Conservation (phyloP, 768 basidiomycete species). For the Rhizopogon vinicolor region DNA sequence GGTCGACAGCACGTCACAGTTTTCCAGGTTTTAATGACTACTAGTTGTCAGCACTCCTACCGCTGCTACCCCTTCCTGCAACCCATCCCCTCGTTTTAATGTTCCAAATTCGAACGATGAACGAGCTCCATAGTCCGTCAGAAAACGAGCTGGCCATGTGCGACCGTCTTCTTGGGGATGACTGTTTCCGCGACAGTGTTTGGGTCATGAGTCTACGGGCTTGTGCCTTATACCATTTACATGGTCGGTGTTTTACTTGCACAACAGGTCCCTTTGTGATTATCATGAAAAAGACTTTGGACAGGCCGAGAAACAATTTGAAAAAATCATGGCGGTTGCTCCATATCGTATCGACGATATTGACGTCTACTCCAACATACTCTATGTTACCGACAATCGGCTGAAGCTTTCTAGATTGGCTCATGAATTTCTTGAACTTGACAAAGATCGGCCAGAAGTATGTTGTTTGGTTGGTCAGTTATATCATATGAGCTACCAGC, state of each 20-base stretch:
- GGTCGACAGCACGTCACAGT: slow-evolving; percentile 2
- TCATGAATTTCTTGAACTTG: slow-evolving; percentile 83
- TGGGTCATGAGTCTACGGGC: slow-evolving; percentile 88
- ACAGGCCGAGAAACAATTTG: slow-evolving; percentile 81
- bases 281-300: slow-evolving; percentile 63
- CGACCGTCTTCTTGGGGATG: slow-evolving; percentile 64
- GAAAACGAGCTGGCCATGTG: slow-evolving; percentile 82
- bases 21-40: neutral
- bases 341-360: slow-evolving; percentile 92
- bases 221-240: slow-evolving; percentile 82
- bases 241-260: slow-evolving; percentile 49
- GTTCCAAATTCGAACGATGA: slow-evolving; percentile 86
- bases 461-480: slow-evolving; percentile 89
- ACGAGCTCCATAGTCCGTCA: slow-evolving; percentile 85
- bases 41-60: slow-evolving; percentile 41
- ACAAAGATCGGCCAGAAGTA: slow-evolving; percentile 93
- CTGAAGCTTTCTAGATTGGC: slow-evolving; percentile 88
- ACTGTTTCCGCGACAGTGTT: slow-evolving; percentile 76
- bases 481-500: neutral
- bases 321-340: slow-evolving; percentile 72
- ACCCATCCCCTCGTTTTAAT: slow-evolving; percentile 55
- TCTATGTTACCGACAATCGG: slow-evolving; percentile 90
- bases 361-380: slow-evolving; percentile 93
- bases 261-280: neutral
- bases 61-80: slow-evolving; percentile 43